Percentiles rank a stretch among this genome's conserved stretches.
Evolutionary conservation across 2,329 filamentous ascomycete genomes (phyloP).

Genomic region (Lasiodiplodia gonubiensis): DNA sequence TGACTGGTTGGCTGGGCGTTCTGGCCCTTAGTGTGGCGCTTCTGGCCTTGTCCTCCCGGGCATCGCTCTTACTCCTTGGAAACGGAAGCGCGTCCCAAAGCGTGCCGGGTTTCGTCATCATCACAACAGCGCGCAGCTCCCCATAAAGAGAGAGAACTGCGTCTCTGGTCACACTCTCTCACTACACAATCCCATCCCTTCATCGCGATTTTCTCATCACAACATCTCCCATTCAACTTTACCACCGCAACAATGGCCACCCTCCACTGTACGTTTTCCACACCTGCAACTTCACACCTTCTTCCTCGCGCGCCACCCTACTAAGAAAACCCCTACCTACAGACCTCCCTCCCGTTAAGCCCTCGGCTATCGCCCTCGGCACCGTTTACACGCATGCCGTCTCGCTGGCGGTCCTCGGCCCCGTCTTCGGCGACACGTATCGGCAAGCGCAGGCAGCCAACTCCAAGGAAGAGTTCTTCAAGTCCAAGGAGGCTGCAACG

Average conservation of each 20-base stretch:
- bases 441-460: conserved; percentile 88
- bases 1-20: background rate
- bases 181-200: background rate
- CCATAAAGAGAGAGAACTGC: conserved; percentile 13
- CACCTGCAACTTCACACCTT: background rate
- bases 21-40: conserved; percentile 5
- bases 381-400: conserved; percentile 93
- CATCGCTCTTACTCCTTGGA: conserved; percentile 12
- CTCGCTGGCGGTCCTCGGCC: conserved; percentile 83
- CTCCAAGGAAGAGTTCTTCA: conserved; percentile 95
- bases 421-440: conserved; percentile 94
- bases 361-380: conserved; percentile 94
- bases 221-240: background rate
- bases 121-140: conserved; percentile 7
- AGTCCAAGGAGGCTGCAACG: conserved; percentile 87
- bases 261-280: conserved; percentile 60
- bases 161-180: background rate
- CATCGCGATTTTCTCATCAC: background rate
- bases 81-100: conserved; percentile 12
- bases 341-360: conserved; percentile 88
- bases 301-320: background rate
- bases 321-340: background rate
- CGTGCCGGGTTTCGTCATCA: conserved; percentile 21
- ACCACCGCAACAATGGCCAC: conserved; percentile 59
- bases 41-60: background rate